Base-by-base conservation (phyloP, 306 rosid genomes). In the Quercus mongolica region DNA sequence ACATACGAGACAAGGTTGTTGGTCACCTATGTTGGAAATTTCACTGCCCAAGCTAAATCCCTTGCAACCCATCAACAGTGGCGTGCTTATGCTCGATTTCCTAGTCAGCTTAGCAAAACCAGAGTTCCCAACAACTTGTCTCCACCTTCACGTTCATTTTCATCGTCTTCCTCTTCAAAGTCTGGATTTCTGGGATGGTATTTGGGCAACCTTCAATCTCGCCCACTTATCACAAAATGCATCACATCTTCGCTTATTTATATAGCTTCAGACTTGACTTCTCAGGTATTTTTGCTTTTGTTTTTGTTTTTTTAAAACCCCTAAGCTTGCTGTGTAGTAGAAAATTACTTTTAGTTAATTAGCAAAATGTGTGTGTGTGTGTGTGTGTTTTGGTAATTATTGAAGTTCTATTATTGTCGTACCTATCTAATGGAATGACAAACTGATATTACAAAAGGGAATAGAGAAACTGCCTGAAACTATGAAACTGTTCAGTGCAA, bases 141-240 rank as follows among this genome's bases (percentile, higher is more conserved):
- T 49, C 30, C 38, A 25, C 30, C 38, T 26, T 28, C 57, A 26
- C 81, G 41, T 62, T 71, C 85, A 2, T 83, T 78, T 46, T 84
- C 86, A 14, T 81, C 88, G 15, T 69, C 84, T 13, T 65, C 82
- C 23, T 65, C 78, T 77, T 12, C 71, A 13, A 88, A 83, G 56
- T 14, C 78, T 56, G 91, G 91, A 6, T 82, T 92, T 70, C 84
- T 89, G 15, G 83, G 80, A 28, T 92, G 97, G 97, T 92, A 89
- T 72, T 71, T 92, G 73, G 76, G 88, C 57, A 83, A 83, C 79
- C 90, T 92, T 57, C 80, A 89, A 71, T 12, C 81, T 31, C 64
- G 82, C 15, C 95, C 95, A 4, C 28, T 88, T 80, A 20, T 79
- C 64, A 90, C 91, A 8, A 92, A 92, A 68, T 38, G 90, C 80